A percentile compares a stretch with the other conserved stretches of the same genome.
These are phyloP conservation scores for Podospora tetraspora DNA, from an alignment of 495 filamentous ascomycete genomes.

Conservation along the genomic window DNA sequence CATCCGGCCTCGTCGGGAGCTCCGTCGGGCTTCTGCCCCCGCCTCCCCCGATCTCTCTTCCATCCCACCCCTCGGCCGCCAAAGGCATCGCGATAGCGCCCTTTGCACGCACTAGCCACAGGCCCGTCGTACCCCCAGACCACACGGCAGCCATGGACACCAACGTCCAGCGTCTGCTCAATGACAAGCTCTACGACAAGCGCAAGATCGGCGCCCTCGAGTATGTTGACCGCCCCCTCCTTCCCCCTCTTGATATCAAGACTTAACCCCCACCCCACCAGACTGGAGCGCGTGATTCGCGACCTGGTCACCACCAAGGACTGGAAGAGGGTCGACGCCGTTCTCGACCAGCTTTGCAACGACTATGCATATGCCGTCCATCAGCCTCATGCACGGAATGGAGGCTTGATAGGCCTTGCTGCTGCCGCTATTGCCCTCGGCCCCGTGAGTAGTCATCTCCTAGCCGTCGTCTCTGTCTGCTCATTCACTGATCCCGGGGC, in stretches of 20 bases:
- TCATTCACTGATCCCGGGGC: neutral
- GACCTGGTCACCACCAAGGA: constrained; percentile 73
- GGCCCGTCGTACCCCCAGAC: constrained; percentile 2
- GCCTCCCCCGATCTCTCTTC: neutral
- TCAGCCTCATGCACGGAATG: constrained; percentile 94
- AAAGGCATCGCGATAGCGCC: neutral
- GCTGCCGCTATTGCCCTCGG: constrained; percentile 95
- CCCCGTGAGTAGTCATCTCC: constrained; percentile 54
- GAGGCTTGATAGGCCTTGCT: constrained; percentile 91
- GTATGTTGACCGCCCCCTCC: constrained; percentile 50
- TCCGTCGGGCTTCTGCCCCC: neutral
- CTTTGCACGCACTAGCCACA: neutral
- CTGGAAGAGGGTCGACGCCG: constrained; percentile 69
- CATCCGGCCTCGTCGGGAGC: neutral
- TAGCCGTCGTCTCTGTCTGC: neutral
- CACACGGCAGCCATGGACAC: constrained; percentile 63
- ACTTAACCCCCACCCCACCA: constrained; percentile 11
- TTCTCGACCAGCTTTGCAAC: constrained; percentile 93
- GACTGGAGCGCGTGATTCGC: constrained; percentile 79
- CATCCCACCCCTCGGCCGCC: neutral
- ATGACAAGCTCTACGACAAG: constrained; percentile 98
- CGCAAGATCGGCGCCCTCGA: constrained; percentile 94
- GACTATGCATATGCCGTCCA: constrained; percentile 98
- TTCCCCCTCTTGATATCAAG: neutral
- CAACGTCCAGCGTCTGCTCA: constrained; percentile 81